These are phyloP conservation scores for Physaria fendleri DNA, from an alignment of 345 rosid genomes.

Conservation along the genomic window DNA sequence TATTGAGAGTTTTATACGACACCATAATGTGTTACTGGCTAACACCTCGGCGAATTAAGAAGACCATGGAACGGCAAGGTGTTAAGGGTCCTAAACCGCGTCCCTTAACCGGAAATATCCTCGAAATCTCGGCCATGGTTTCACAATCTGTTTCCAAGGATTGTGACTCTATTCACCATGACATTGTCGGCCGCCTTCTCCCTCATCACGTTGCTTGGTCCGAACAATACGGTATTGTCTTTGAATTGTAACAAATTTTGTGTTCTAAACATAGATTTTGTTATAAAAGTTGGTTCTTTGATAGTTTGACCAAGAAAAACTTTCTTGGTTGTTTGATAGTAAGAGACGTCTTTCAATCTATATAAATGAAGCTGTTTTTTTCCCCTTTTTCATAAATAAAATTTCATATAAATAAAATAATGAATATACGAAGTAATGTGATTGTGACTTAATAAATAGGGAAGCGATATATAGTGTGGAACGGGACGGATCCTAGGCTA, in stretches of 20 bases:
- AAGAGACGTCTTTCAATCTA: neutral
- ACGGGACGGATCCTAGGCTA: conserved; percentile 79
- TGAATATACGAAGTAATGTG: no score
- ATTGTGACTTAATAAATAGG: no score
- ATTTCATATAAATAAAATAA: no score
- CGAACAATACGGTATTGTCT: conserved; percentile 49
- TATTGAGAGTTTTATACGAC: conserved; percentile 40
- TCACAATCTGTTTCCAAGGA: conserved; percentile 57
- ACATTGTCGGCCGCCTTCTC: conserved; percentile 69
- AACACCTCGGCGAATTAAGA: conserved; percentile 76
- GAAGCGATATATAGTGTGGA: conserved; percentile 81
- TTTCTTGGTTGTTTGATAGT: neutral
- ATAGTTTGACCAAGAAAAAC: no score
- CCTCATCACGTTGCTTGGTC: conserved; percentile 90
- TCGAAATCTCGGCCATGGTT: conserved; percentile 54
- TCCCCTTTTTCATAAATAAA: no score
- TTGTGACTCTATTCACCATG: conserved; percentile 59
- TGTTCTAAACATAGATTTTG: neutral
- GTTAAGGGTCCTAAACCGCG: conserved; percentile 82
- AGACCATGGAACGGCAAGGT: conserved; percentile 76
- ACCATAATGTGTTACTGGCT: conserved; percentile 61
- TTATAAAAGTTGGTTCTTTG: neutral
- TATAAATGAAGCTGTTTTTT: no score
- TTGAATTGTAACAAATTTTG: neutral
- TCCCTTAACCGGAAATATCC: conserved; percentile 70